Evolutionary conservation across 179 eudicot genomes (phyloP).

Genomic region (Beta macrorhiza): DNA sequence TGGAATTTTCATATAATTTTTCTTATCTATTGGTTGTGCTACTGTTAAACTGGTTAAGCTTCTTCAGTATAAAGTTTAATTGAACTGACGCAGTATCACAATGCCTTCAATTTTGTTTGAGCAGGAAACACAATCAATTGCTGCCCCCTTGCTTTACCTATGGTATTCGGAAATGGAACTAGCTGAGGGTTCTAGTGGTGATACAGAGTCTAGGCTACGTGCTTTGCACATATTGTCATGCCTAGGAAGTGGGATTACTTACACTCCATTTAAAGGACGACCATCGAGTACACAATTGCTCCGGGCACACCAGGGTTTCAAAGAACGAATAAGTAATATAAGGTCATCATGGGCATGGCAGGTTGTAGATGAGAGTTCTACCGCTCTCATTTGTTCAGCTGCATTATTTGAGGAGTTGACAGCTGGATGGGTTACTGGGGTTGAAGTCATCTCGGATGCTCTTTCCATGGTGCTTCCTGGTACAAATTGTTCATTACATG

Average conservation of each 20-base stretch:
- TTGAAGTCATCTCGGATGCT: slow-evolving; percentile 65
- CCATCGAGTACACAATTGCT: slow-evolving; percentile 69
- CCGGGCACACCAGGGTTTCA: slow-evolving; percentile 94
- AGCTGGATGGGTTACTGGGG: slow-evolving; percentile 63
- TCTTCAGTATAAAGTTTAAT: neutral
- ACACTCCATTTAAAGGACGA: slow-evolving; percentile 63
- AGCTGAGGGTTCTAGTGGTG: slow-evolving; percentile 35
- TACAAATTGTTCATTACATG: slow-evolving; percentile 21
- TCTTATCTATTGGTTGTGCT: neutral
- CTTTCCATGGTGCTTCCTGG: slow-evolving; percentile 95
- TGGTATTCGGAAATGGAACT: slow-evolving; percentile 92
- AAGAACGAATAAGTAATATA: slow-evolving; percentile 53
- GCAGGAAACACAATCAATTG: slow-evolving; percentile 60
- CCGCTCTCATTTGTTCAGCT: slow-evolving; percentile 77
- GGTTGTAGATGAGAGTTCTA: slow-evolving; percentile 53
- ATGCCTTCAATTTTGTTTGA: slow-evolving; percentile 20
- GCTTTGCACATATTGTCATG: slow-evolving; percentile 77
- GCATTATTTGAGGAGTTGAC: slow-evolving; percentile 92
- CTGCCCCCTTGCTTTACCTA: slow-evolving; percentile 62
- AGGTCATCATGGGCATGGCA: slow-evolving; percentile 62
- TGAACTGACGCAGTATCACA: neutral
- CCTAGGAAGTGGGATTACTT: slow-evolving; percentile 72
- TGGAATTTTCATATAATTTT: neutral
- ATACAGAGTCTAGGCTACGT: slow-evolving; percentile 56
- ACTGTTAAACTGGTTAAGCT: neutral